Evolutionary conservation across 2,329 filamentous ascomycete species (phyloP).

Genomic region (Ophiostoma novo-ulmi): DNA sequence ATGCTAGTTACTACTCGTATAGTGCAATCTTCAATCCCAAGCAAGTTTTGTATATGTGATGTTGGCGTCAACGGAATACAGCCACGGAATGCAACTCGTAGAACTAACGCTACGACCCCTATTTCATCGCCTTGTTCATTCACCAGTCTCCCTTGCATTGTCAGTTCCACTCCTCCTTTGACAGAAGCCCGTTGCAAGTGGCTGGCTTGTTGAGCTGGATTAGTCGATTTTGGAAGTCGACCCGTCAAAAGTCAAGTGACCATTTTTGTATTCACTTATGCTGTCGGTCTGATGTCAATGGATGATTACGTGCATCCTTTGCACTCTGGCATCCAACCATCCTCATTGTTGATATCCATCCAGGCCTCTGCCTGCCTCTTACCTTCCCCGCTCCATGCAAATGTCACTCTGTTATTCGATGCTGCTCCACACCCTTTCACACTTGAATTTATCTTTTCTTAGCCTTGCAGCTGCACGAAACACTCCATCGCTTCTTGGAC

Average conservation of each 20-base stretch:
- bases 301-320: slow-evolving; percentile 5
- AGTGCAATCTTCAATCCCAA: not conserved
- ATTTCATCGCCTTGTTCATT: not conserved
- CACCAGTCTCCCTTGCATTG: slow-evolving; percentile 2
- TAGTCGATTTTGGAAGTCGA: not conserved
- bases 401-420: not conserved
- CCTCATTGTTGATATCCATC: not conserved
- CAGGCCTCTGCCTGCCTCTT: not conserved
- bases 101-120: not conserved
- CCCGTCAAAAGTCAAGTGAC: not conserved
- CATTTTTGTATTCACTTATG: not conserved
- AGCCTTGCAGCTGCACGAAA: slow-evolving; percentile 10
- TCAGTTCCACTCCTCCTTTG: not conserved
- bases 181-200: not conserved
- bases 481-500: not conserved
- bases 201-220: not conserved
- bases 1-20: not conserved
- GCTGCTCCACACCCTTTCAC: slow-evolving; percentile 5
- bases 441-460: not conserved
- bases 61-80: not conserved
- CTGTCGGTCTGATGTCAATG: not conserved
- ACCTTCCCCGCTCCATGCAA: not conserved
- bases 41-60: not conserved
- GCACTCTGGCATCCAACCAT: not conserved
- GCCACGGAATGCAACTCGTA: not conserved